Evolutionary conservation across 129 eudicot genomes (phyloP).

Genomic region (Tagetes patula): DNA sequence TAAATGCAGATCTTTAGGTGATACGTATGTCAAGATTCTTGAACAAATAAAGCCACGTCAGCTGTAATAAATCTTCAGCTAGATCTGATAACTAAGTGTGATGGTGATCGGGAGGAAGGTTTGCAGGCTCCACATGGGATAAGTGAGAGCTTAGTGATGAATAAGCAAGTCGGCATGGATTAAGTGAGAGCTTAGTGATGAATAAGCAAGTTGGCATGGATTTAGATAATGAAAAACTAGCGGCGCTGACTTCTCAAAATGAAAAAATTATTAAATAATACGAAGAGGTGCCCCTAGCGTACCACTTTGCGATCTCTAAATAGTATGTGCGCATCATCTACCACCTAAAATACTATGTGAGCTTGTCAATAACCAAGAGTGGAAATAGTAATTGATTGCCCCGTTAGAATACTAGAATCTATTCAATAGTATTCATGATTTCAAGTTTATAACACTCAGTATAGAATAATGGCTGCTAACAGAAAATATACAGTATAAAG

Average conservation of each 20-base stretch:
- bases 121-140: neutral
- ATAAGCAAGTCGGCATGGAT: neutral
- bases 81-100: neutral
- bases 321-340: slow-evolving; percentile 4
- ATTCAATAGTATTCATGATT: neutral
- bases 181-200: slow-evolving; percentile 14
- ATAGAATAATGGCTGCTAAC: slow-evolving; percentile 3
- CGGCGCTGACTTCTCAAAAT: slow-evolving; percentile 2
- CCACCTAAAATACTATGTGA: neutral
- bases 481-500: neutral
- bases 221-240: slow-evolving; percentile 6
- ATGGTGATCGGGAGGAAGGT: neutral
- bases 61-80: slow-evolving; percentile 1
- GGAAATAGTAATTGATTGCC: neutral
- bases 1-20: neutral
- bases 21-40: slow-evolving; percentile 1
- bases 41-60: neutral
- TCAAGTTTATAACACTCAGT: slow-evolving; percentile 5
- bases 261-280: neutral
- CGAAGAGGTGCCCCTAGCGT: neutral
- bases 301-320: neutral
- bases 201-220: slow-evolving; percentile 5
- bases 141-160: slow-evolving; percentile 15
- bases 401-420: neutral
- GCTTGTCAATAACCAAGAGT: slow-evolving; percentile 16